Evolutionary conservation across 371 early-diverging fungal genomes (phyloP), one percentile per base, ranked within the genome.

Genomic region (Mucor irregularis): DNA sequence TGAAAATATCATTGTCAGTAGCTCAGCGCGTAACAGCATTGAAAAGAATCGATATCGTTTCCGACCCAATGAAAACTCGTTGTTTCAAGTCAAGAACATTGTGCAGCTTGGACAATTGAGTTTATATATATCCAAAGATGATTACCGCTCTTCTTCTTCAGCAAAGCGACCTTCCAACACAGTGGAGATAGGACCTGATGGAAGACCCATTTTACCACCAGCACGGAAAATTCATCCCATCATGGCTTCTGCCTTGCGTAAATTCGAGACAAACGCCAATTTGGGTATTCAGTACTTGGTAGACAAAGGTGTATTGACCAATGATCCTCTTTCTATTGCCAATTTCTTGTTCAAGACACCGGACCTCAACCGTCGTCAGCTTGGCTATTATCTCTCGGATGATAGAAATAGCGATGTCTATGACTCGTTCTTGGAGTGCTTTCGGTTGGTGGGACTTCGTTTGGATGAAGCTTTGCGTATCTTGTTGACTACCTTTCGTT

Each of bases 401-500:
- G 60, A 62, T 1, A 62, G 80, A 24, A 85, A 90, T 59, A 56
- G 69, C 13, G 81, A 76, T 49, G 84, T 90, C 25, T 85, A 93
- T 61, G 74, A 83, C 30, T 72, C 87, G 1, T 97, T 91, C 62
- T 58, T 94, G 21, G 83, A 86, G 49, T 85, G 87, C 40, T 91
- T 93, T 69, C 73, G 82, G 45, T 80, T 95, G 47, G 79, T 76
- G 6, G 84, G 84, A 16, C 73, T 89, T 37, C 72, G 86, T 5
- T 42, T 95, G 35, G 92, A 95, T 50, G 93, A 93, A 55, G 89
- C 94, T 0, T 64, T 96, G 39, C 82, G 96, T 21, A 80, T 86
- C 24, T 75, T 92, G 33, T 68, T 95, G 14, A 71, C 82, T 28
- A 78, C 88, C 2, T 87, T 95, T 43, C 76, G 89, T 22, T 74